Evolutionary conservation across 495 filamentous ascomycete species (phyloP).

Genomic region (Evansstolkia leycettana): DNA sequence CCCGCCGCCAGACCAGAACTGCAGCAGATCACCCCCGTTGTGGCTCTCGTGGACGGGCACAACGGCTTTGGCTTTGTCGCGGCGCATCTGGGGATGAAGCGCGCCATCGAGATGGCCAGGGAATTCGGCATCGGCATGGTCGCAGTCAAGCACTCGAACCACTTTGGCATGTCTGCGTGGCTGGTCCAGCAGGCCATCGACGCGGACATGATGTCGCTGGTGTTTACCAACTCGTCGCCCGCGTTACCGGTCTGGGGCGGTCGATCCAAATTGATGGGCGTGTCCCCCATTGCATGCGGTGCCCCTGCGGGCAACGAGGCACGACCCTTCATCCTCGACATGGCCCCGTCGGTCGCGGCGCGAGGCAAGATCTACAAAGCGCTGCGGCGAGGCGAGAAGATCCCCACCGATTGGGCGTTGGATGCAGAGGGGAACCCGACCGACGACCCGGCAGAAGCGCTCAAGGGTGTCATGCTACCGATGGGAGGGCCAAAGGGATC

Average conservation of each 20-base stretch:
- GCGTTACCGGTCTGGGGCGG: conserved; percentile 67
- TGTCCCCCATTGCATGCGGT: conserved; percentile 67
- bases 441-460: conserved; percentile 50
- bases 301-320: conserved; percentile 44
- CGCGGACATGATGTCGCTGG: conserved; percentile 58
- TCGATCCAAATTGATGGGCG: conserved; percentile 53
- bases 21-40: conserved; percentile 49
- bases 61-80: conserved; percentile 69
- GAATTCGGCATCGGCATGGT: conserved; percentile 62
- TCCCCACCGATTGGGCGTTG: conserved; percentile 62
- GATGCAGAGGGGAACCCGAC: conserved; percentile 57
- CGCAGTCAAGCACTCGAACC: conserved; percentile 60
- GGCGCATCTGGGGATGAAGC: conserved; percentile 48
- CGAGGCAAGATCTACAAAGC: conserved; percentile 71
- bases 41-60: conserved; percentile 51
- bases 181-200: conserved; percentile 63
- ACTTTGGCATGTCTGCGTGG: conserved; percentile 75
- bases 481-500: conserved; percentile 73
- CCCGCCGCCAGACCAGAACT: conserved; percentile 43
- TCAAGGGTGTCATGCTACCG: conserved; percentile 64
- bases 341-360: conserved; percentile 64
- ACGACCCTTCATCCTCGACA: conserved; percentile 59
- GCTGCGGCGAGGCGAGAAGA: conserved; percentile 55
- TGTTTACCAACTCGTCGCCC: conserved; percentile 70
- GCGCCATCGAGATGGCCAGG: conserved; percentile 51